These are phyloP conservation scores for Diaporthe sp. DNA, from an alignment of 2,329 filamentous ascomycete genomes.

Conservation along the genomic window DNA sequence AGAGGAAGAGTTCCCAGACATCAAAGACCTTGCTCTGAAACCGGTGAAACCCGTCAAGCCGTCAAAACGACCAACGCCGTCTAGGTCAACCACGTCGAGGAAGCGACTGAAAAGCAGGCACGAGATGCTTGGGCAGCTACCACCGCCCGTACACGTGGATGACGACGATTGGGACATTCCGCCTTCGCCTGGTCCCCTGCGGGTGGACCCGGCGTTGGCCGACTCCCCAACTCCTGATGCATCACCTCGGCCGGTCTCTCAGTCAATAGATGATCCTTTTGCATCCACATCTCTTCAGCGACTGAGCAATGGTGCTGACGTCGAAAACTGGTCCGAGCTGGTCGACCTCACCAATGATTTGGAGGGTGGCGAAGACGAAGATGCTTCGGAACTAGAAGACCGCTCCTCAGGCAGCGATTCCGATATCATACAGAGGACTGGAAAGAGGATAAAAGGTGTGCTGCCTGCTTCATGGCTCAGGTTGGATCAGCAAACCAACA, in stretches of 20 bases:
- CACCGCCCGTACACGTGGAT: not conserved
- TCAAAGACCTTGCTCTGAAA: constrained; percentile 44
- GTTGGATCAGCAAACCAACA: constrained; percentile 64
- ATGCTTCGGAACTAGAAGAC: constrained; percentile 44
- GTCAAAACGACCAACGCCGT: constrained; percentile 45
- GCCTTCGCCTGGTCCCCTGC: constrained; percentile 25
- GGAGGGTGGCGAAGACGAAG: constrained; percentile 40
- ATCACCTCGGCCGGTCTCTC: not conserved
- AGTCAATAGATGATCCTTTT: not conserved
- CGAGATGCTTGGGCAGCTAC: not conserved
- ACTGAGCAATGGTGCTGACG: not conserved
- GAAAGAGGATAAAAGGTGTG: constrained; percentile 69
- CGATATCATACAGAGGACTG: constrained; percentile 56
- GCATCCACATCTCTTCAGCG: not conserved
- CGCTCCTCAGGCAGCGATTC: constrained; percentile 57
- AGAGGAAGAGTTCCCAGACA: constrained; percentile 51
- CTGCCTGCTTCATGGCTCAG: constrained; percentile 78
- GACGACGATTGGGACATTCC: constrained; percentile 35
- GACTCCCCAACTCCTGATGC: not conserved
- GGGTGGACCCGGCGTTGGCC: constrained; percentile 2
- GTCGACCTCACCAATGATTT: constrained; percentile 31
- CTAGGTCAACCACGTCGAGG: constrained; percentile 43
- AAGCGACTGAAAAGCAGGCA: constrained; percentile 46
- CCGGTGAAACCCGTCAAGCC: constrained; percentile 38
- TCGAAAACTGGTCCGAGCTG: not conserved